A percentile compares a stretch with the other conserved stretches of the same genome.
These are phyloP conservation scores for Acephala macrosclerotiorum DNA, from an alignment of 2,329 filamentous ascomycete species.

Conservation along the genomic window DNA sequence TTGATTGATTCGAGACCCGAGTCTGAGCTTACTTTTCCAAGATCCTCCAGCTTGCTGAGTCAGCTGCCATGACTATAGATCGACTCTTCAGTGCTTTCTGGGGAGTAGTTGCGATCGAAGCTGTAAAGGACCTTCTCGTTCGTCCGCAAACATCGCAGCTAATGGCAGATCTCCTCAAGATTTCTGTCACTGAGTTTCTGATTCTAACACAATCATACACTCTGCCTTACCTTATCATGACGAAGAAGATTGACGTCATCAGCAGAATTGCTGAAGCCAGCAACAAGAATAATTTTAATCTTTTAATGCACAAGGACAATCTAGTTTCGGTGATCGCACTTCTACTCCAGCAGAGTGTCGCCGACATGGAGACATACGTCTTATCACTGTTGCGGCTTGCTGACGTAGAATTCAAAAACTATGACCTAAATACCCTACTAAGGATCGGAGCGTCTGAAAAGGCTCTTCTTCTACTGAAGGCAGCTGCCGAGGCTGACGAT, in stretches of 20 bases:
- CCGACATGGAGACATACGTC: conserved; percentile 67
- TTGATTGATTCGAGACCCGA: neutral
- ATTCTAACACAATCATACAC: conserved; percentile 80
- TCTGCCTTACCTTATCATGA: conserved; percentile 85
- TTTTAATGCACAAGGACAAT: conserved; percentile 57
- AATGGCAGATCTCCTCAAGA: conserved; percentile 81
- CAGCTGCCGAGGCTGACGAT: conserved; percentile 72
- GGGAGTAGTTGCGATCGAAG: conserved; percentile 81
- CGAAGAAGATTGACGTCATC: conserved; percentile 79
- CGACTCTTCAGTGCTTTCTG: conserved; percentile 87
- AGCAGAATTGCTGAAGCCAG: conserved; percentile 82
- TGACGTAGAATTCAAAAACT: conserved; percentile 72
- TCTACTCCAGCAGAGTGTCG: conserved; percentile 63
- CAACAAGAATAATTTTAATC: conserved; percentile 62
- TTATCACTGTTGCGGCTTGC: conserved; percentile 73
- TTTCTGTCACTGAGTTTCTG: conserved; percentile 77
- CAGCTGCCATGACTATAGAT: conserved; percentile 65
- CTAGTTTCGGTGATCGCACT: conserved; percentile 65
- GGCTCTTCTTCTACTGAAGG: conserved; percentile 83
- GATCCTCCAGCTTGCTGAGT: conserved; percentile 75
- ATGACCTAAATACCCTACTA: conserved; percentile 72
- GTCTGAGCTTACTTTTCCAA: conserved; percentile 41
- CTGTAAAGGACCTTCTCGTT: conserved; percentile 81
- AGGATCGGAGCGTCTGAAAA: conserved; percentile 78
- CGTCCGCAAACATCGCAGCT: conserved; percentile 84